phyloP scores from a whole-genome alignment of 139 green algal genomes.

The Zygnema cylindricum region DNA sequence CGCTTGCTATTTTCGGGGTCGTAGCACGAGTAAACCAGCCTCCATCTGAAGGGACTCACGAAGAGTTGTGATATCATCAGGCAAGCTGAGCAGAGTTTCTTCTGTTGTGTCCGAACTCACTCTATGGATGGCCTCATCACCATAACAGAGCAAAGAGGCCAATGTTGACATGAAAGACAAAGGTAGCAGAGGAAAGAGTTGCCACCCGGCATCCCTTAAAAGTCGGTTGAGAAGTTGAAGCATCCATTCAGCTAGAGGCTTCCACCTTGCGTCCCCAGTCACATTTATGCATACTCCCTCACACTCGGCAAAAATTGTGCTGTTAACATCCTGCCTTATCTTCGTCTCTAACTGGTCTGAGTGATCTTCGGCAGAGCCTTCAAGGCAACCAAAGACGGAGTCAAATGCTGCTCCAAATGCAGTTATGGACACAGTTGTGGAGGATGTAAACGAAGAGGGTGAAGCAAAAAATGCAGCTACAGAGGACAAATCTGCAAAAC shows the following conservation, averaged over 20 bases:
- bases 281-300: slow-evolving; percentile 18
- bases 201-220: background rate
- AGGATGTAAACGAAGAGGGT: background rate
- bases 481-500: slow-evolving; percentile 22
- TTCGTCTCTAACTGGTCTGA: background rate
- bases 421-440: background rate
- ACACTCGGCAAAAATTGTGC: background rate
- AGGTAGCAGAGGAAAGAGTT: background rate
- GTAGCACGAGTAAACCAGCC: no score
- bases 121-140: background rate
- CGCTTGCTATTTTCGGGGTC: no score
- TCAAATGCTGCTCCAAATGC: slow-evolving; percentile 1
- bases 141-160: slow-evolving; percentile 15
- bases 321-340: background rate
- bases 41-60: no score
- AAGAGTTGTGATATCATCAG: no score
- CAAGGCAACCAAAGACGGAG: background rate
- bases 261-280: slow-evolving; percentile 13
- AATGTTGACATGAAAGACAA: background rate
- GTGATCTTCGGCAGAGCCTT: background rate
- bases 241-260: slow-evolving; percentile 11
- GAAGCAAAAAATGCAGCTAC: slow-evolving; percentile 19
- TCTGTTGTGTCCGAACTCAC: background rate
- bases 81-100: background rate
- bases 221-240: background rate